These are phyloP conservation scores for Ogataea philodendri DNA, from an alignment of 805 yeast genomes.

Conservation along the genomic window DNA sequence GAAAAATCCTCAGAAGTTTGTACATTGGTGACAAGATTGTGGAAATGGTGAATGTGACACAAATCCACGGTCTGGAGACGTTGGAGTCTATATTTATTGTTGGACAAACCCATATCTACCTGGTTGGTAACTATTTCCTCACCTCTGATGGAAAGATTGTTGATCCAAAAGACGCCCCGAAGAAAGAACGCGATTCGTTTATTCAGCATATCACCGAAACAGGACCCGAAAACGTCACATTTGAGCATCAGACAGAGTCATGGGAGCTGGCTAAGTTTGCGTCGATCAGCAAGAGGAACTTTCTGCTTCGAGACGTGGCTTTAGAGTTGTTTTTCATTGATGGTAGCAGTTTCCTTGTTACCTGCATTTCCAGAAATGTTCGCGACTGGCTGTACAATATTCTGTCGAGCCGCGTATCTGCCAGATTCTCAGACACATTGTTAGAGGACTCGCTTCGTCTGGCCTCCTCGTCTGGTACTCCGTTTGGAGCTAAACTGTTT, in stretches of 20 bases:
- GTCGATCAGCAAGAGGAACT: slow-evolving; percentile 70
- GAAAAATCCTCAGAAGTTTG: slow-evolving; percentile 69
- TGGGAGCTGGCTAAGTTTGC: slow-evolving; percentile 64
- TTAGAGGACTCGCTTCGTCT: slow-evolving; percentile 52
- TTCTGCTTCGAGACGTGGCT: slow-evolving; percentile 76
- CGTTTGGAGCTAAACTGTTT: slow-evolving; percentile 42
- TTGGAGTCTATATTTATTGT: slow-evolving; percentile 71
- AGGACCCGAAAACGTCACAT: slow-evolving; percentile 16
- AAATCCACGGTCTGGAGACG: slow-evolving; percentile 73
- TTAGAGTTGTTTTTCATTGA: slow-evolving; percentile 72
- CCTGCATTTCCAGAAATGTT: slow-evolving; percentile 51
- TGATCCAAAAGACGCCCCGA: slow-evolving; percentile 65
- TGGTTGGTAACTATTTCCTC: slow-evolving; percentile 68
- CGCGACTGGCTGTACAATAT: slow-evolving; percentile 57
- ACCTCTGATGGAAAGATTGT: slow-evolving; percentile 53
- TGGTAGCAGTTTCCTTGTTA: slow-evolving; percentile 68
- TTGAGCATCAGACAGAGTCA: slow-evolving; percentile 46
- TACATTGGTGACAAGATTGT: slow-evolving; percentile 67
- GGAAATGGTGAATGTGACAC: slow-evolving; percentile 73
- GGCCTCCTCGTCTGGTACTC: slow-evolving; percentile 37
- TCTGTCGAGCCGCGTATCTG: slow-evolving; percentile 48
- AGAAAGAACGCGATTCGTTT: slow-evolving; percentile 61
- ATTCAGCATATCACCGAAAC: slow-evolving; percentile 53
- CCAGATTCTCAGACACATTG: slow-evolving; percentile 52
- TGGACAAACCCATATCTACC: slow-evolving; percentile 62